Evolutionary conservation across 2,329 filamentous ascomycete genomes (phyloP), one percentile per base, ranked within the genome.

Genomic region (Trichoderma sp.): DNA sequence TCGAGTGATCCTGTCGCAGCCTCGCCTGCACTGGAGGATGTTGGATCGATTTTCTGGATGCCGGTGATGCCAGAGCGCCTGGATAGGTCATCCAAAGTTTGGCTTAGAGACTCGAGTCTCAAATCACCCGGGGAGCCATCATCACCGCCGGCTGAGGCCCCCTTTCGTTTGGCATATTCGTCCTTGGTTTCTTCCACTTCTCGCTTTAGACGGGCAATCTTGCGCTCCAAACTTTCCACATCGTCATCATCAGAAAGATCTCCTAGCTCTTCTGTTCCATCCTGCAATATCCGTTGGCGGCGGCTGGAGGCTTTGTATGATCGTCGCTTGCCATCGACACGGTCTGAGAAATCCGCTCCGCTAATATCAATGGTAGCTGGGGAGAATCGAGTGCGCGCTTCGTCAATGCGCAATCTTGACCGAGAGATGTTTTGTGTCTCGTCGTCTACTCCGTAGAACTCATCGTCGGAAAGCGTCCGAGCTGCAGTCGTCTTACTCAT

Each of bases 311-410:
- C 92, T 79, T 91, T 92, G 86, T 98, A 98, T 29, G 94, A 94
- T 84, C 93, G 94, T 77, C 94, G 91, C 83, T 96, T 96, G 64
- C 91, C 91, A 76, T 91, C 92, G 50, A 98, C 92, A 71, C 95
- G 93, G 84, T 98, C 95, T 3, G 95, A 97, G 83, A 98, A 97
- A 84, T 98, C 94, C 29, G 93, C 94, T 27, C 93, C 91, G 69
- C 89, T 89, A 6, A 95, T 92, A 81, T 97, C 93, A 38, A 97
- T 91, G 56, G 91, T 89, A 11, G 93, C 88, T 3, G 94, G 92
- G 73, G 93, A 88, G 82, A 99, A 99, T 60, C 92, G 91, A 38
- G 90, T 91, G 75, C 96, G 92, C 60, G 97, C 97, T 82, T 94
- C 90, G 79, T 94, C 90, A 77, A 95, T 91, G 77, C 93, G 92